Percentiles rank a stretch among this genome's conserved stretches.
These are phyloP conservation scores for Mortierella sp. DNA, from an alignment of 371 early-diverging fungal genomes.

Conservation along the genomic window DNA sequence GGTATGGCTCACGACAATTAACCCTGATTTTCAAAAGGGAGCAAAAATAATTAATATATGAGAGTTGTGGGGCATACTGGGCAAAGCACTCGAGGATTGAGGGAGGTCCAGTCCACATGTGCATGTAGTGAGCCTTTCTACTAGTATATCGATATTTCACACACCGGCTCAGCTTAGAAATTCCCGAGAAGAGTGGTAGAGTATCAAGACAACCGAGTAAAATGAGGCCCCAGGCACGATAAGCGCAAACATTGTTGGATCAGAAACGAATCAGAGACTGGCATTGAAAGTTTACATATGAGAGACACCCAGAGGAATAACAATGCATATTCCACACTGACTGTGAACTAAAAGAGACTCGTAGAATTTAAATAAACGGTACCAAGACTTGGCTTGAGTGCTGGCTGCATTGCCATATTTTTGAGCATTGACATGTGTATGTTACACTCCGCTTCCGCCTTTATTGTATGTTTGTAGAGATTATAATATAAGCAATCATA, in stretches of 20 bases:
- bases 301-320: neutral
- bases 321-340: neutral
- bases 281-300: neutral
- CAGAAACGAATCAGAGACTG: neutral
- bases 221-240: too few species aligned
- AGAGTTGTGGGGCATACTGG: neutral
- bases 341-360: neutral
- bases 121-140: neutral
- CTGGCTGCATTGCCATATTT: slow-evolving; percentile 23
- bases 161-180: neutral
- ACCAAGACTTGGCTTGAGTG: slow-evolving; percentile 17
- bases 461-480: neutral
- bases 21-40: slow-evolving; percentile 2
- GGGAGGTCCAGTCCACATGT: neutral
- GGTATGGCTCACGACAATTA: neutral
- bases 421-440: slow-evolving; percentile 39
- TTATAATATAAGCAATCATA: slow-evolving; percentile 5
- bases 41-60: too few species aligned
- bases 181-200: neutral
- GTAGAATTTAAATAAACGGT: neutral
- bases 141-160: too few species aligned
- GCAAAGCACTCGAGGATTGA: too few species aligned
- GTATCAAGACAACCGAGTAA: too few species aligned
- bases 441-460: neutral
- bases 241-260: neutral